Base-by-base conservation (phyloP, 2,329 filamentous ascomycete species). In the Neocucurbitaria cava region DNA sequence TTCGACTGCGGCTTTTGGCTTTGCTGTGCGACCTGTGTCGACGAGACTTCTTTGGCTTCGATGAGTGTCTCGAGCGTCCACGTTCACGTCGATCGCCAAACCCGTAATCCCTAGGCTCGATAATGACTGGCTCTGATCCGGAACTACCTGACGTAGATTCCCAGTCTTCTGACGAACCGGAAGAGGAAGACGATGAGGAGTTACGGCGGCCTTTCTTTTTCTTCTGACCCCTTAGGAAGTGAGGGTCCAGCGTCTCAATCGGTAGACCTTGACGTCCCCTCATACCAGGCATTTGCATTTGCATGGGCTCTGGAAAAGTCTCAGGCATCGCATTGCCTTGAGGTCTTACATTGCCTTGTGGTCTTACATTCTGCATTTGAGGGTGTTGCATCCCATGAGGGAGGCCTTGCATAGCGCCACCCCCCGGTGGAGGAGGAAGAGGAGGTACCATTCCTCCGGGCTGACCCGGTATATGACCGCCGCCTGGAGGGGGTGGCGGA, bases 61-160 rank as follows among this genome's bases (percentile, higher is more conserved):
- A 53, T 10, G 53, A 41, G 13, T 56, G 58, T 20, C 58, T 47
- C 24, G 59, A 59, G 10, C 61, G 62, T 24, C 56, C 60, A 39
- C 58, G 59, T n/a, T 54, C 52, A 8, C 48, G 56, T 15, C 56
- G 51, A 13, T 42, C 54, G 10, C 65, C 46, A 33, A 59, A 43
- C 6, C 45, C 48, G 43, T 68, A 71, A 8, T 54, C 52, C 15
- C 57, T 63, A 9, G 60, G 52, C 15, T 70, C 67, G 17, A 70
- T 57, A n/a, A 62, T 55, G 28, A 59, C 43, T 15, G 48, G 58
- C n/a, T 55, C 58, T 31, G 61, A 62, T 11, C 51, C 48, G 0
- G 60, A 62, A 35, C 57, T 60, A 10, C 46, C 61, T 6, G 59
- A 58, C 15, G 66, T 61, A 20, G 62, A 60, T 10, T 61, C 54